These are phyloP conservation scores for Rhodocollybia butyracea DNA, from an alignment of 768 basidiomycete species.

Conservation along the genomic window DNA sequence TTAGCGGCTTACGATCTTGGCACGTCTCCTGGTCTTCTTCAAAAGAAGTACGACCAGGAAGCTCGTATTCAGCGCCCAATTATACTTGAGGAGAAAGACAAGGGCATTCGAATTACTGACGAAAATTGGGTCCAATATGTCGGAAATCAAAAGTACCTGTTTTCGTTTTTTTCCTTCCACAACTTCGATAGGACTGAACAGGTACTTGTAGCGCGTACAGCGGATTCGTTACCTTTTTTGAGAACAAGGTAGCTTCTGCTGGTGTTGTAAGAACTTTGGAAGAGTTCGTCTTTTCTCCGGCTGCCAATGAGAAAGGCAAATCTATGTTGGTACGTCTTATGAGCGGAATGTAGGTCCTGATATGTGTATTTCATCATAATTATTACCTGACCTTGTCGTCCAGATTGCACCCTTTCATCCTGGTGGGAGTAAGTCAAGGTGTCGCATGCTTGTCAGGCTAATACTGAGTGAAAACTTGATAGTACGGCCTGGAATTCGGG, in stretches of 20 bases:
- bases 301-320: constrained; percentile 28
- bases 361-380: background rate
- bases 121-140: constrained; percentile 50
- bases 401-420: constrained; percentile 56
- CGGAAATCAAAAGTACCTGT: constrained; percentile 40
- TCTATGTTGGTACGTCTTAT: constrained; percentile 34
- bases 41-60: constrained; percentile 47
- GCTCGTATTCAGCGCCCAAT: constrained; percentile 36
- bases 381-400: background rate
- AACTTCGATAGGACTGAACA: background rate
- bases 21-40: constrained; percentile 40
- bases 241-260: constrained; percentile 29
- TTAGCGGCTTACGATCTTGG: constrained; percentile 58
- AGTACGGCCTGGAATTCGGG: constrained; percentile 35
- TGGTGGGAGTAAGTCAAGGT: constrained; percentile 45
- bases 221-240: constrained; percentile 37
- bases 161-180: background rate
- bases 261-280: constrained; percentile 42
- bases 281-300: constrained; percentile 40
- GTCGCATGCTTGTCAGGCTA: background rate
- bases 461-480: background rate
- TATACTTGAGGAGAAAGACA: constrained; percentile 30
- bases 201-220: constrained; percentile 32
- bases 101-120: constrained; percentile 31
- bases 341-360: constrained; percentile 30